Conservation (phyloP, 2,329 filamentous ascomycete genomes). For the Penicillium sp. region DNA sequence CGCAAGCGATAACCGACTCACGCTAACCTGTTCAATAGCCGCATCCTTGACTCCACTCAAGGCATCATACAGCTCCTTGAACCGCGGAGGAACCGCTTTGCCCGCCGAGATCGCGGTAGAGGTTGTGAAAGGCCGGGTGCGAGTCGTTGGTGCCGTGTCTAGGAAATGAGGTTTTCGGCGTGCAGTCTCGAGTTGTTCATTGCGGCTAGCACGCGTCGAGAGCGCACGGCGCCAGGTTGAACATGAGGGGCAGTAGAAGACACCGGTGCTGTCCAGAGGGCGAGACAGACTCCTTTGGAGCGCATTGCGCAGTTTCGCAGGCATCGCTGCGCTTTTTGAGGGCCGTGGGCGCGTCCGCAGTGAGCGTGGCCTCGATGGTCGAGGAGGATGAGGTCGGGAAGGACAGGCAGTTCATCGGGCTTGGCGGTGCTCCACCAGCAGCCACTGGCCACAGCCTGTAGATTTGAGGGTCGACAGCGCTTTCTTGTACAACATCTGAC, state of each 20-base stretch:
- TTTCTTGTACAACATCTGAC: too few species aligned
- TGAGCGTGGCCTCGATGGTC: constrained; percentile 7
- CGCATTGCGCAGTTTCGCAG: constrained; percentile 41
- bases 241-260: constrained; percentile 47
- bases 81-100: constrained; percentile 54
- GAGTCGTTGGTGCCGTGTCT: constrained; percentile 5
- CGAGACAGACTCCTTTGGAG: constrained; percentile 39
- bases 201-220: constrained; percentile 30
- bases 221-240: constrained; percentile 38
- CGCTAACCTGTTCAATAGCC: constrained; percentile 59
- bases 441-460: background rate
- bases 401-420: constrained; percentile 22
- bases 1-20: constrained; percentile 62
- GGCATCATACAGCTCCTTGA: constrained; percentile 57
- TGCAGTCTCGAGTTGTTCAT: constrained; percentile 15
- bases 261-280: constrained; percentile 25
- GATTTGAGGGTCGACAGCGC: background rate
- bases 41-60: constrained; percentile 54
- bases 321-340: constrained; percentile 34
- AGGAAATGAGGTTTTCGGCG: constrained; percentile 15
- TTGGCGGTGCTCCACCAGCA: constrained; percentile 22
- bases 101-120: constrained; percentile 57
- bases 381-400: constrained; percentile 19
- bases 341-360: constrained; percentile 6
- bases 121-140: constrained; percentile 48